phyloP scores from a whole-genome alignment of 345 rosid genomes.

The Diplotaxis tenuifolia region DNA sequence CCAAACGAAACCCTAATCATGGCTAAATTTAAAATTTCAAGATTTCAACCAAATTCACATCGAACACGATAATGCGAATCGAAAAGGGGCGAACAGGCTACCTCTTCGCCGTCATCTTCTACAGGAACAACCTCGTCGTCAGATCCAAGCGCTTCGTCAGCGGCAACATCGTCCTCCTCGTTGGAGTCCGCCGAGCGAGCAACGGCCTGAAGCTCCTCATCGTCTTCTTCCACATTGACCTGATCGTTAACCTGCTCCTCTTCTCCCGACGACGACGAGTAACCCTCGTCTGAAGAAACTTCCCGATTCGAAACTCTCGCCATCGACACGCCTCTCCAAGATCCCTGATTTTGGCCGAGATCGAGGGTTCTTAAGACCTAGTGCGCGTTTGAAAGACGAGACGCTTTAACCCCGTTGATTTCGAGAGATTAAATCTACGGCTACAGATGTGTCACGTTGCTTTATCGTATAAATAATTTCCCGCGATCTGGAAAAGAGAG shows the following conservation, averaged over 20 bases:
- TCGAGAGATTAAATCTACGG: slow-evolving; percentile 19
- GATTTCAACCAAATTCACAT: not conserved
- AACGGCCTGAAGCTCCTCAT: slow-evolving; percentile 96
- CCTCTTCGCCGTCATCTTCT: slow-evolving; percentile 55
- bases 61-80: slow-evolving; percentile 3
- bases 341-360: slow-evolving; percentile 22
- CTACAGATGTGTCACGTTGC: slow-evolving; percentile 12
- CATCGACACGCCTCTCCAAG: slow-evolving; percentile 32
- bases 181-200: slow-evolving; percentile 63
- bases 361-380: slow-evolving; percentile 42
- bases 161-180: slow-evolving; percentile 39
- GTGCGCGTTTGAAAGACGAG: slow-evolving; percentile 26
- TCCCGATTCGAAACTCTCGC: slow-evolving; percentile 45
- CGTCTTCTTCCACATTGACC: slow-evolving; percentile 72
- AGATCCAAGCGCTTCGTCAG: slow-evolving; percentile 21
- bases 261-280: slow-evolving; percentile 5
- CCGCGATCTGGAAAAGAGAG: slow-evolving; percentile 25
- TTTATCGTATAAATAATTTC: not conserved
- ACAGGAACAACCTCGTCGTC: slow-evolving; percentile 23
- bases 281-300: slow-evolving; percentile 68
- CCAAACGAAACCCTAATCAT: not conserved
- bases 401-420: slow-evolving; percentile 34
- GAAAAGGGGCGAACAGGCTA: slow-evolving; percentile 5
- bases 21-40: slow-evolving; percentile 2
- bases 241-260: slow-evolving; percentile 53